Conservation (phyloP, 768 basidiomycete genomes). For the Hygrocybe coccinea region DNA sequence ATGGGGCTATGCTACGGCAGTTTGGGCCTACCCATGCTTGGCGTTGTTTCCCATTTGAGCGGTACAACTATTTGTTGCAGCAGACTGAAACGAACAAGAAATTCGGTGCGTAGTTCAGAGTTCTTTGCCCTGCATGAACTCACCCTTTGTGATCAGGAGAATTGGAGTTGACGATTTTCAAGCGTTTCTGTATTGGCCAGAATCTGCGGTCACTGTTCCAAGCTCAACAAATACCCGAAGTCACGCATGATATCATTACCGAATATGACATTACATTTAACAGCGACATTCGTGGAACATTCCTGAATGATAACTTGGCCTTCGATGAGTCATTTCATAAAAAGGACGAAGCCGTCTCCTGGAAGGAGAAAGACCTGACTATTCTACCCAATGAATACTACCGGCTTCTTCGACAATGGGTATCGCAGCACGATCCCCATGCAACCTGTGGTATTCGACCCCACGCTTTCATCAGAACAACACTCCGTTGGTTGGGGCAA, state of each 20-base stretch:
- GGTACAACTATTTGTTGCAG: slow-evolving; percentile 34
- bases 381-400: no score
- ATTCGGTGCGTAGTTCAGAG: slow-evolving; percentile 15
- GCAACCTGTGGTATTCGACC: no score
- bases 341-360: no score
- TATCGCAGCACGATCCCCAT: no score
- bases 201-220: background rate
- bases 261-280: background rate
- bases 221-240: background rate
- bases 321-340: background rate
- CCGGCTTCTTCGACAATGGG: no score
- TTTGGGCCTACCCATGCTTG: slow-evolving; percentile 36
- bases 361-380: no score
- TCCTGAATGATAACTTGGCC: background rate
- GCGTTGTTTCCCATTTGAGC: slow-evolving; percentile 38
- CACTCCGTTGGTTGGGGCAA: no score
- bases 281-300: background rate
- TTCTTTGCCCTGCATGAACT: no score
- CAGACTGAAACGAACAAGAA: slow-evolving; percentile 28
- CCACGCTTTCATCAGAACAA: no score
- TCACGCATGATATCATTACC: background rate
- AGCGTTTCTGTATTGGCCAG: background rate
- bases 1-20: background rate
- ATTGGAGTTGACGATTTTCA: background rate
- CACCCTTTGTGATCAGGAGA: background rate